Evolutionary conservation across 2,329 filamentous ascomycete species (phyloP).

Genomic region (Akanthomyces uredinophilus): DNA sequence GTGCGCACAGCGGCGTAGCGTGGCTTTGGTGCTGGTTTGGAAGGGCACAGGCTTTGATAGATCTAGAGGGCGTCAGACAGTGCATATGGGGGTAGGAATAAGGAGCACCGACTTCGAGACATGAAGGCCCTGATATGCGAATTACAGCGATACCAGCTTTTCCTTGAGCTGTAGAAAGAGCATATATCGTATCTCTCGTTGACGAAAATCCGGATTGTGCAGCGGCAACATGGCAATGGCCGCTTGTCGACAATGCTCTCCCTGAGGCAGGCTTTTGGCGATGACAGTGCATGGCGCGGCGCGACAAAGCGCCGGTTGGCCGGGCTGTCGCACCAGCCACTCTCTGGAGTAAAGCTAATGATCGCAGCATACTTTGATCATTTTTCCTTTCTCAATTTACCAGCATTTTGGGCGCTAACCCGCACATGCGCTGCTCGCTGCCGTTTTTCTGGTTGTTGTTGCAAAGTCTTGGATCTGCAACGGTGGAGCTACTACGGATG

Average conservation of each 20-base stretch:
- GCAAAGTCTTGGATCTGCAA: not conserved
- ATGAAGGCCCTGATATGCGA: conserved; percentile 76
- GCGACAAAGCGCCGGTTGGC: not conserved
- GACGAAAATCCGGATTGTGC: conserved; percentile 18
- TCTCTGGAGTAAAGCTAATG: not conserved
- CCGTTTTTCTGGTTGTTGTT: not conserved
- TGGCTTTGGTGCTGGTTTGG: conserved; percentile 39
- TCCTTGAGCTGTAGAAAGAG: conserved; percentile 80
- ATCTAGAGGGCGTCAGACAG: conserved; percentile 32
- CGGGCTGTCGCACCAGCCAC: not conserved
- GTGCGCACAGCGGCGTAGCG: conserved; percentile 67
- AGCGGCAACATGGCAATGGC: not conserved
- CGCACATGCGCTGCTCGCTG: not conserved
- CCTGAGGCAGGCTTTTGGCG: not conserved
- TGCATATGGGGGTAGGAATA: not conserved
- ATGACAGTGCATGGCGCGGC: not conserved
- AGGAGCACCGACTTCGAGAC: conserved; percentile 49
- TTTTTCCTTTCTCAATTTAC: too few relatives aligned
- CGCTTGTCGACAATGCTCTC: not conserved
- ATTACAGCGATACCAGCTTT: conserved; percentile 88
- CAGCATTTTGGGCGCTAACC: too few relatives aligned
- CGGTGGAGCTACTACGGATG: not conserved
- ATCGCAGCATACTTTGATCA: not conserved
- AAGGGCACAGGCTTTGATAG: conserved; percentile 47
- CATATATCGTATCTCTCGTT: conserved; percentile 71